Percentiles rank a stretch among this genome's conserved stretches.
phyloP scores from a whole-genome alignment of 805 yeast species.

The Wickerhamiella sorbophila region DNA sequence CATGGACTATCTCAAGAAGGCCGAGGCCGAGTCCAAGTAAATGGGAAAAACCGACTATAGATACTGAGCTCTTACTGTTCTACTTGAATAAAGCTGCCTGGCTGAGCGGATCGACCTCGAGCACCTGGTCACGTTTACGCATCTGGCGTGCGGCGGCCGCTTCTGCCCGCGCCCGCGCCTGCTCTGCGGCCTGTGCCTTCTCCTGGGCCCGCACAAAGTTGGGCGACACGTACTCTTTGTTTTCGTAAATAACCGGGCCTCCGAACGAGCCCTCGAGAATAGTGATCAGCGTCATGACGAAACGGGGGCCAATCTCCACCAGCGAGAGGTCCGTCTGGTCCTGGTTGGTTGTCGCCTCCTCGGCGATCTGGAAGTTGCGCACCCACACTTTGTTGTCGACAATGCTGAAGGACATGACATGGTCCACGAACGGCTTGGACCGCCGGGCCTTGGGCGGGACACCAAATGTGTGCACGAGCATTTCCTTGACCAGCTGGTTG shows the following conservation, averaged over 20 bases:
- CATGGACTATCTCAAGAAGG: constrained; percentile 44
- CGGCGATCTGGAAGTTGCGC: constrained; percentile 81
- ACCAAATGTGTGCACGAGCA: constrained; percentile 72
- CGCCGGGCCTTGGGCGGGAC: constrained; percentile 91
- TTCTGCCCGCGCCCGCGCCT: constrained; percentile 64
- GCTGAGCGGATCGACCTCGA: constrained; percentile 67
- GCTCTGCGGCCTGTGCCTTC: constrained; percentile 64
- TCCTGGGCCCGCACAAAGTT: constrained; percentile 84
- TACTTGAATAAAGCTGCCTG: constrained; percentile 59
- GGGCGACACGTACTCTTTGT: constrained; percentile 93
- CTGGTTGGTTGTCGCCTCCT: constrained; percentile 27
- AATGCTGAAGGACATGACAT: constrained; percentile 81
- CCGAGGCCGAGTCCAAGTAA: constrained; percentile 22
- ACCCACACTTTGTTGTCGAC: constrained; percentile 94
- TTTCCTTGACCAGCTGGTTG: constrained; percentile 62
- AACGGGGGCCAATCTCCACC: constrained; percentile 93
- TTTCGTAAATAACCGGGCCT: constrained; percentile 94
- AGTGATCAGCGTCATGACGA: constrained; percentile 81
- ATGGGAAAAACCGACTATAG: background rate
- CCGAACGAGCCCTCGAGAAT: constrained; percentile 93
- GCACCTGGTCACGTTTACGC: constrained; percentile 57
- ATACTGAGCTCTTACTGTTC: too few relatives aligned
- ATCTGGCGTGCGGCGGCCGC: constrained; percentile 65
- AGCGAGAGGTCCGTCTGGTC: constrained; percentile 49
- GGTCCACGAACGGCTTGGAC: constrained; percentile 89